These are phyloP conservation scores for Hypomontagnella submonticulosa DNA, from an alignment of 495 filamentous ascomycete species.

Conservation along the genomic window DNA sequence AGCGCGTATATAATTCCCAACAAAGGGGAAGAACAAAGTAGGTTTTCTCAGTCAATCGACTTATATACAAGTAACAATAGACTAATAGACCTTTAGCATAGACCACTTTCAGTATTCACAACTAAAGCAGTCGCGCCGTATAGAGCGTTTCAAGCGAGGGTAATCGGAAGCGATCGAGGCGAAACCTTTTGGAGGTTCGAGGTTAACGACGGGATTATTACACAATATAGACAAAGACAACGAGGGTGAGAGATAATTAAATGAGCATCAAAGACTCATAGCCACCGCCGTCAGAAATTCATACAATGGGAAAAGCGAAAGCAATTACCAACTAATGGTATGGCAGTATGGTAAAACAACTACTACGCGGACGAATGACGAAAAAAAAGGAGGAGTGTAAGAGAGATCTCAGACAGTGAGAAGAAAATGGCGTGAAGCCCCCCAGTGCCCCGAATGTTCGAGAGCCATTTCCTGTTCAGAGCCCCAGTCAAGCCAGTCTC, in stretches of 20 bases:
- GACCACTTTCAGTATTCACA: slow-evolving; percentile 25
- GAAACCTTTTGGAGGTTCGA: slow-evolving; percentile 34
- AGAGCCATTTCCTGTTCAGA: slow-evolving; percentile 1
- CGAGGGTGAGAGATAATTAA: slow-evolving; percentile 2
- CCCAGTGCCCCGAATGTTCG: slow-evolving; percentile 17
- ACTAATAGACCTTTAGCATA: slow-evolving; percentile 19
- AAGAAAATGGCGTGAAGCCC: slow-evolving; percentile 28
- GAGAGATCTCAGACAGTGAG: slow-evolving; percentile 31
- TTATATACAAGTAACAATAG: slow-evolving; percentile 35
- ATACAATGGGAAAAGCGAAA: slow-evolving; percentile 28
- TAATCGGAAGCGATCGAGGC: slow-evolving; percentile 33
- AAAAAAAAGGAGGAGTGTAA: slow-evolving; percentile 44
- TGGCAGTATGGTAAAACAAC: slow-evolving; percentile 24
- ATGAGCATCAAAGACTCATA: slow-evolving; percentile 30
- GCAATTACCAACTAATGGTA: slow-evolving; percentile 31
- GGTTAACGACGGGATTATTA: slow-evolving; percentile 38
- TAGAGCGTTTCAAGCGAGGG: slow-evolving; percentile 38
- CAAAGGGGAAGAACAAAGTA: slow-evolving; percentile 10
- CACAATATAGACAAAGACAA: slow-evolving; percentile 35
- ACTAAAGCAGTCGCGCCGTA: slow-evolving; percentile 35
- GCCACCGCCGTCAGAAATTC: slow-evolving; percentile 30
- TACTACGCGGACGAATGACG: slow-evolving; percentile 5
- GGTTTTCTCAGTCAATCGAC: slow-evolving; percentile 18
- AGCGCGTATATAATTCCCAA: slow-evolving; percentile 23
- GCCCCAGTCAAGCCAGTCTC: background rate